These are phyloP conservation scores for Physaria fendleri DNA, from an alignment of 345 rosid species.

Conservation along the genomic window DNA sequence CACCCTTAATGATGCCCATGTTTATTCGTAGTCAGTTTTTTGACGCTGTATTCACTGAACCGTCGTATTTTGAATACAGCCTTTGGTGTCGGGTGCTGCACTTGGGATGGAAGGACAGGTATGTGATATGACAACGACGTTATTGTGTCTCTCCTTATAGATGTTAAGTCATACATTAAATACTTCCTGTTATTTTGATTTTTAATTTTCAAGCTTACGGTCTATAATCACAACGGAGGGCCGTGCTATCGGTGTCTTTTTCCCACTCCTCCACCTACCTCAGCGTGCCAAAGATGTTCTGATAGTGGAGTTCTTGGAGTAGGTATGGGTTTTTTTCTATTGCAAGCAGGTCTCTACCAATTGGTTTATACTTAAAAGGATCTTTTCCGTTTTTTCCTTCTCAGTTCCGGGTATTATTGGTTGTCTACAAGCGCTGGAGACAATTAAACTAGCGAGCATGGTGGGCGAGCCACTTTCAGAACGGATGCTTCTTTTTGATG, in stretches of 20 bases:
- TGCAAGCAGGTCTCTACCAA: not conserved
- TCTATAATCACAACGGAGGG: slow-evolving; percentile 70
- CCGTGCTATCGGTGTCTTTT: slow-evolving; percentile 88
- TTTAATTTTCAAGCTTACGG: slow-evolving; percentile 35
- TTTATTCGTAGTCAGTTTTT: slow-evolving; percentile 7
- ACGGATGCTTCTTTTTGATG: slow-evolving; percentile 92
- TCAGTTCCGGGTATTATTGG: slow-evolving; percentile 95
- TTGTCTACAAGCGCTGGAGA: slow-evolving; percentile 95
- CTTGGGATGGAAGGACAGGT: slow-evolving; percentile 97
- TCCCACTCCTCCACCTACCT: slow-evolving; percentile 72
- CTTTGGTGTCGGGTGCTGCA: slow-evolving; percentile 98
- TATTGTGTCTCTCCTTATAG: not conserved
- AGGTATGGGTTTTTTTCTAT: slow-evolving; percentile 31
- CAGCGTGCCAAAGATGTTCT: slow-evolving; percentile 84
- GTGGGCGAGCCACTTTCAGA: slow-evolving; percentile 85
- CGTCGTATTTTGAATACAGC: slow-evolving; percentile 40
- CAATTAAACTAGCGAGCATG: slow-evolving; percentile 74
- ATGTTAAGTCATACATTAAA: not conserved
- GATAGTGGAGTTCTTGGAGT: slow-evolving; percentile 91
- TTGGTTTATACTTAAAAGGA: not conserved
- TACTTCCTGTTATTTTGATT: not conserved
- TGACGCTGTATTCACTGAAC: not conserved
- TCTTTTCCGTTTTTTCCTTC: not conserved
- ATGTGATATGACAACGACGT: not conserved
- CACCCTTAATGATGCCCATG: not conserved